Conservation (phyloP, 2,329 filamentous ascomycete genomes). For the Blastomyces percursus region DNA sequence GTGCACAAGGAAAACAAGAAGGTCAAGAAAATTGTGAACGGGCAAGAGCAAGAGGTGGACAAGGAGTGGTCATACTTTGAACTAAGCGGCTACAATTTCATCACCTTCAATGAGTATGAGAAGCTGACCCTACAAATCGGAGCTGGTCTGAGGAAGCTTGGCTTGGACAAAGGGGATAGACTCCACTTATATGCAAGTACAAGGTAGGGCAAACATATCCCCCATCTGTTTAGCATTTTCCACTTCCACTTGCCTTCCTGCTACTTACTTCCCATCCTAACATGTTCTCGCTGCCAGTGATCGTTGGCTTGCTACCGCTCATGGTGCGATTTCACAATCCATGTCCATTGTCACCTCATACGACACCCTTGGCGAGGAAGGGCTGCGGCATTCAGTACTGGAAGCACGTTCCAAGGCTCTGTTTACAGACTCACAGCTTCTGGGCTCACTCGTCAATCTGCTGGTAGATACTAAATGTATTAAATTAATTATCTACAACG, state of each 20-base stretch:
- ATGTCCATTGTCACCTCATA: conserved; percentile 75
- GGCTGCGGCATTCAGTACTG: conserved; percentile 21
- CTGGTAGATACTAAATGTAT: conserved; percentile 42
- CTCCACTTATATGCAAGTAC: conserved; percentile 65
- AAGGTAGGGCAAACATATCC: conserved; percentile 34
- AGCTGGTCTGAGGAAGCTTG: conserved; percentile 56
- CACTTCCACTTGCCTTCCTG: neutral
- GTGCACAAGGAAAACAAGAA: conserved; percentile 77
- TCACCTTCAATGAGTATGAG: conserved; percentile 70
- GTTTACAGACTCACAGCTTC: conserved; percentile 23
- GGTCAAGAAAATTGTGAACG: conserved; percentile 76
- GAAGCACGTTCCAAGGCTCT: conserved; percentile 24
- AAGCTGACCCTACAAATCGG: conserved; percentile 53
- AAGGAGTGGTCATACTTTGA: conserved; percentile 90
- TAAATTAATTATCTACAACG: conserved; percentile 44
- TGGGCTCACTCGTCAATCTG: conserved; percentile 42
- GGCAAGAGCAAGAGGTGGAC: conserved; percentile 64
- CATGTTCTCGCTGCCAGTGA: neutral
- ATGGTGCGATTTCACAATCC: conserved; percentile 61
- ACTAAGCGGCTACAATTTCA: conserved; percentile 62
- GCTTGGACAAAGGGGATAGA: conserved; percentile 50
- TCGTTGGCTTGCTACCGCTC: conserved; percentile 5
- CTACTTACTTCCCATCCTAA: neutral
- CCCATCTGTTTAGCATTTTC: neutral
- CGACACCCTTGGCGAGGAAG: conserved; percentile 25